phyloP scores from a whole-genome alignment of 202 grass and related monocot genomes.

The Setaria italica region DNA sequence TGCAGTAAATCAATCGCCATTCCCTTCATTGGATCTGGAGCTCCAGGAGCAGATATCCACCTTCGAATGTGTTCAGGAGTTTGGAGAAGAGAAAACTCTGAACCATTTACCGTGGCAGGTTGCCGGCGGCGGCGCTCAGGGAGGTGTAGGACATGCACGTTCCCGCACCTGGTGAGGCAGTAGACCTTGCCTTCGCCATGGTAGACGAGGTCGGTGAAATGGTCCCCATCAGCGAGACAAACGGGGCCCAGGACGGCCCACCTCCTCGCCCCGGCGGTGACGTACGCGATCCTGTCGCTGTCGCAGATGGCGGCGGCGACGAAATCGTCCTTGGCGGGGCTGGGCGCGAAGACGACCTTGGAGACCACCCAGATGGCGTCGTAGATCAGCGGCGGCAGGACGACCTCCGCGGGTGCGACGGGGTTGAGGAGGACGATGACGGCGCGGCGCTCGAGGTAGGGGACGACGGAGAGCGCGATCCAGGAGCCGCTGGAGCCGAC shows the following conservation, averaged over 20 bases:
- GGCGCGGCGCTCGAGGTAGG: constrained; percentile 3
- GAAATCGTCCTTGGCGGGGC: constrained; percentile 54
- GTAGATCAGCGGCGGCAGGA: constrained; percentile 53
- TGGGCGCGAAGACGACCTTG: constrained; percentile 59
- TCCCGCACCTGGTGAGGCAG: constrained; percentile 58
- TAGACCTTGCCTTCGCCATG: constrained; percentile 57
- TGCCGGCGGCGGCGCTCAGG: constrained; percentile 49
- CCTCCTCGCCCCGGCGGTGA: constrained; percentile 55
- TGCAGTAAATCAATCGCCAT: background rate
- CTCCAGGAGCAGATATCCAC: background rate
- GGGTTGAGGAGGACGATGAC: constrained; percentile 55
- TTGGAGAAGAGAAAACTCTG: background rate
- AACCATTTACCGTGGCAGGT: background rate
- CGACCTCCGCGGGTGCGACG: constrained; percentile 40
- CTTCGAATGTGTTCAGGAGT: background rate
- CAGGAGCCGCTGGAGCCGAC: constrained; percentile 57
- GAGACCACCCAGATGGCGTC: constrained; percentile 39
- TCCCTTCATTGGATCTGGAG: no score
- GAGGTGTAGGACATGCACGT: constrained; percentile 53
- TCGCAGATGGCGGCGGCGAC: constrained; percentile 52
- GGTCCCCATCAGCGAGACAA: constrained; percentile 29
- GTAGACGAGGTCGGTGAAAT: constrained; percentile 60
- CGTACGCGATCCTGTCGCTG: constrained; percentile 54
- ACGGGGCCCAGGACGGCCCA: constrained; percentile 52
- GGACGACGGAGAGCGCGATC: constrained; percentile 50